Percentiles rank a stretch among this genome's conserved stretches.
Conservation (phyloP, 176 grass and related monocot genomes). For the Juncus inflexus region DNA sequence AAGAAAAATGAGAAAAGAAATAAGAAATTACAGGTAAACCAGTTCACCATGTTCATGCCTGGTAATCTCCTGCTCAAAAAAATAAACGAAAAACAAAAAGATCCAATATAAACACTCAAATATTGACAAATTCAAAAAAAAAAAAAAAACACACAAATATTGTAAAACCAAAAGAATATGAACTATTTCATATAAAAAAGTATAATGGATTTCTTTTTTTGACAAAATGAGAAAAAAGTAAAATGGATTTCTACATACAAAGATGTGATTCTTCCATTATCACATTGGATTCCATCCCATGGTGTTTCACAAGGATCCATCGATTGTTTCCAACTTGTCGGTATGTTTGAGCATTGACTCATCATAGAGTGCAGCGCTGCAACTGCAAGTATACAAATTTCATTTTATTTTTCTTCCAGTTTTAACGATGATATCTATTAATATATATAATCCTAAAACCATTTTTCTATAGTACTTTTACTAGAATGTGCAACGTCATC, state of each 20-base stretch:
- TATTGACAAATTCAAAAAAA: too few species aligned
- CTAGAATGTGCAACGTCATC: too few species aligned
- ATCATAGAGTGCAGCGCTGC: slow-evolving; percentile 48
- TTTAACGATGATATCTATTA: too few species aligned
- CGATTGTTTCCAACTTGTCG: slow-evolving; percentile 59
- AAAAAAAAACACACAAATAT: too few species aligned
- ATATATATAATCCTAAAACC: too few species aligned
- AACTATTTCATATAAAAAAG: too few species aligned
- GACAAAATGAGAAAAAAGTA: too few species aligned
- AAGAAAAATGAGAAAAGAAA: slow-evolving; percentile 9
- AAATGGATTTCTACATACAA: slow-evolving; percentile 38
- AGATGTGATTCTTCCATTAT: slow-evolving; percentile 49
- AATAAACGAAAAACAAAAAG: slow-evolving; percentile 1
- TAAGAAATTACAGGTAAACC: slow-evolving; percentile 55
- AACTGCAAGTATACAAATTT: slow-evolving; percentile 38
- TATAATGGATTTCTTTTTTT: too few species aligned
- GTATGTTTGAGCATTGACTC: slow-evolving; percentile 55
- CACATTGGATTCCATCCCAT: slow-evolving; percentile 85
- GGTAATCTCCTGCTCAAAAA: slow-evolving; percentile 51
- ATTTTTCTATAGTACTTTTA: too few species aligned
- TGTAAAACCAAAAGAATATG: too few species aligned
- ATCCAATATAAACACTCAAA: too few species aligned
- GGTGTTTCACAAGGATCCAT: slow-evolving; percentile 56
- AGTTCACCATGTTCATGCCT: slow-evolving; percentile 52
- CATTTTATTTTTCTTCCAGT: too few species aligned